These are phyloP conservation scores for Trypanosoma mega DNA, from an alignment of 208 protist species.

Conservation along the genomic window DNA sequence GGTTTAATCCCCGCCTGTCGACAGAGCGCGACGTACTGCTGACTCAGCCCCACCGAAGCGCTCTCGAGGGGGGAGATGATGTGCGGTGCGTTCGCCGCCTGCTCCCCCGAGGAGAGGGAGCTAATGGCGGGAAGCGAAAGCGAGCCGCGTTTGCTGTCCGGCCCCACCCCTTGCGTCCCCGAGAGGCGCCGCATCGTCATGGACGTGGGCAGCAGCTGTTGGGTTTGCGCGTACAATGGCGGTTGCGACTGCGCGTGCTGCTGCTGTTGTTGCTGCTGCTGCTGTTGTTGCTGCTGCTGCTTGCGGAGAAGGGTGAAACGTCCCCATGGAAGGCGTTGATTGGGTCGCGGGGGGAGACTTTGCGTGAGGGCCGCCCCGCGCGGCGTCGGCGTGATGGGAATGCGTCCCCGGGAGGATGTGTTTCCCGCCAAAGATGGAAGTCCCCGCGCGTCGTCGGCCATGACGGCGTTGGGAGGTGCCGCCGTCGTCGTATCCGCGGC, in stretches of 20 bases:
- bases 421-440: slow-evolving; percentile 11
- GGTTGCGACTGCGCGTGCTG: no score
- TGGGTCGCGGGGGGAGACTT: background rate
- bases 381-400: background rate
- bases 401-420: background rate
- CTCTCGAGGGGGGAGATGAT: background rate
- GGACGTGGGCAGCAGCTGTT: background rate
- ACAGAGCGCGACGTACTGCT: slow-evolving; percentile 37
- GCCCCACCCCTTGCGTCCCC: background rate
- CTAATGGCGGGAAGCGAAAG: background rate
- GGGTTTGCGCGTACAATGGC: no score
- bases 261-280: no score
- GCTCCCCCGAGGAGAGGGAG: background rate
- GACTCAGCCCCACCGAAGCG: background rate
- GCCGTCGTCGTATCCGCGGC: background rate
- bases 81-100: slow-evolving; percentile 11
- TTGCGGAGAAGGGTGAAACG: slow-evolving; percentile 18
- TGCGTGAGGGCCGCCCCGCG: background rate
- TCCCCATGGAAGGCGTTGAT: slow-evolving; percentile 10
- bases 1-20: slow-evolving; percentile 24
- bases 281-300: no score
- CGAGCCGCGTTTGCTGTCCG: background rate
- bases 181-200: slow-evolving; percentile 4
- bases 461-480: no score
- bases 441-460: background rate